Conservation (phyloP, 257 asterid species). For the Solanum tarapatanum region DNA sequence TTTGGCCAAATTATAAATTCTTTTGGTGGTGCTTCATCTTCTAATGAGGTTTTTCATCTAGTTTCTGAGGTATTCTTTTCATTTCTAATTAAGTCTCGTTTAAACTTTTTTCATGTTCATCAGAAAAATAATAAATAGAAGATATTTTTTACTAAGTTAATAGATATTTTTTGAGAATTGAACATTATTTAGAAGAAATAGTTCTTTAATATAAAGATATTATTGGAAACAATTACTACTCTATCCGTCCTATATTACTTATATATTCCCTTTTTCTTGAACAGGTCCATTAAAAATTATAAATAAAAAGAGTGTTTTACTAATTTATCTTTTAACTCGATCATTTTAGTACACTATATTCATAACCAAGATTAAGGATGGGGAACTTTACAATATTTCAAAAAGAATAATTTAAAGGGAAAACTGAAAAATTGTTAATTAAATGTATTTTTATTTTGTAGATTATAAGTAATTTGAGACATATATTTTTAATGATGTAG, state of each 20-base stretch:
- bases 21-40: conserved; percentile 15
- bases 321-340: no score
- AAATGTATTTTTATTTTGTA: background rate
- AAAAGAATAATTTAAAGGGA: background rate
- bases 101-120: background rate
- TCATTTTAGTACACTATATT: background rate
- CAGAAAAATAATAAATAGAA: no score
- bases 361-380: background rate
- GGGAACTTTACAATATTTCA: background rate
- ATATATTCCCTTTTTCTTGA: no score
- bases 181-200: no score
- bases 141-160: no score
- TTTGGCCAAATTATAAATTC: conserved; percentile 55
- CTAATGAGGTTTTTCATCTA: conserved; percentile 27
- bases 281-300: no score
- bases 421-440: no score
- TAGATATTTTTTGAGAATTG: no score
- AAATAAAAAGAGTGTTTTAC: no score
- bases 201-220: background rate
- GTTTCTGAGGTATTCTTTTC: conserved; percentile 33
- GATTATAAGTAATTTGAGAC: background rate
- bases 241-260: no score
- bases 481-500: no score
- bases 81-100: no score
- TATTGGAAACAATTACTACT: background rate